Conservation (phyloP, 345 rosid genomes). For the Angophora floribunda region DNA sequence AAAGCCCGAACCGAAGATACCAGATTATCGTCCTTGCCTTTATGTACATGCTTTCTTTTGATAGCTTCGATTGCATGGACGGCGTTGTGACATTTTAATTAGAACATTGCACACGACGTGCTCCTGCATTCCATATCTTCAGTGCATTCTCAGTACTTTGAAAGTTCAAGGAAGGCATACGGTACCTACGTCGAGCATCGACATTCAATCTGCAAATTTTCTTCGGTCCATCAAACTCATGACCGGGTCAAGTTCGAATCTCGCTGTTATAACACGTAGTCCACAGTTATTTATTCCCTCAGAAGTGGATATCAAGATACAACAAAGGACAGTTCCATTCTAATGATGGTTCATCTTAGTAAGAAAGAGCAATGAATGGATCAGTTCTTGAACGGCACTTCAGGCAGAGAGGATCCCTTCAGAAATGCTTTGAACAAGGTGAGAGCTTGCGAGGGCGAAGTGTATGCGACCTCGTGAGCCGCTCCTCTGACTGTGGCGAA, state of each 20-base stretch:
- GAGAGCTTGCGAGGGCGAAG: neutral
- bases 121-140: neutral
- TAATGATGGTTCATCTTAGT: neutral
- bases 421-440: neutral
- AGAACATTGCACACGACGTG: neutral
- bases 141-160: neutral
- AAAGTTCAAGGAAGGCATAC: neutral
- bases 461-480: neutral
- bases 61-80: neutral
- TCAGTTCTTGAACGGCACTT: neutral
- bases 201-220: neutral
- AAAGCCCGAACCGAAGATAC: no score
- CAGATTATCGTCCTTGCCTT: neutral
- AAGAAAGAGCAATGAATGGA: neutral
- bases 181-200: neutral
- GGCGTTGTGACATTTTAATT: neutral
- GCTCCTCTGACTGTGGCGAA: constrained; percentile 1
- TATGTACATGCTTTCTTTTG: neutral
- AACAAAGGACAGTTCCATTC: neutral
- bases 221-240: neutral
- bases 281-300: neutral
- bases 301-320: neutral
- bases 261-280: neutral
- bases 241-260: neutral
- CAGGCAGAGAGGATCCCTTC: neutral